phyloP scores from a whole-genome alignment of 2,329 filamentous ascomycete species.

The Fusarium marasasianum region DNA sequence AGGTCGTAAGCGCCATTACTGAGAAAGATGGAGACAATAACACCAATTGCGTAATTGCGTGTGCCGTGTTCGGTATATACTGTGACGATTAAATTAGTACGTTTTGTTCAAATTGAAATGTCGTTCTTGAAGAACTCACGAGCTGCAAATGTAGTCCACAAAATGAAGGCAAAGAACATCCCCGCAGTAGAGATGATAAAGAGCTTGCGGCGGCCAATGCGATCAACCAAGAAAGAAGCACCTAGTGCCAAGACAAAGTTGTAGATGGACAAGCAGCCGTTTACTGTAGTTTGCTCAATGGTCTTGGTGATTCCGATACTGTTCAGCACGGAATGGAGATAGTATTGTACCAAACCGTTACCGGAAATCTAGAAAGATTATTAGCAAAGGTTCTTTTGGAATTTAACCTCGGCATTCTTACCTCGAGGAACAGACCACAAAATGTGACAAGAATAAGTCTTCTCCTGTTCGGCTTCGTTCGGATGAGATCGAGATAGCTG shows the following conservation, averaged over 20 bases:
- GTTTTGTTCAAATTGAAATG: background rate
- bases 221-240: conserved; percentile 42
- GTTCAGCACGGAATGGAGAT: conserved; percentile 50
- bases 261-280: conserved; percentile 44
- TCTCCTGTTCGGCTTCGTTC: background rate
- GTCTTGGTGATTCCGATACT: conserved; percentile 51
- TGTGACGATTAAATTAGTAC: background rate
- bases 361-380: background rate
- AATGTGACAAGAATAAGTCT: background rate
- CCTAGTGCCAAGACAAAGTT: conserved; percentile 47
- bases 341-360: conserved; percentile 37
- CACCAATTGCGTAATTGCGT: conserved; percentile 2
- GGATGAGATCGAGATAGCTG: background rate
- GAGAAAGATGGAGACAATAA: background rate
- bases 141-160: conserved; percentile 39
- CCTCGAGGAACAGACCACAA: background rate
- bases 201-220: conserved; percentile 9
- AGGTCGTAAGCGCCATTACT: background rate
- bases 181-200: conserved; percentile 16
- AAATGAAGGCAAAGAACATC: conserved; percentile 25
- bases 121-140: background rate
- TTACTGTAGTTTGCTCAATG: conserved; percentile 45
- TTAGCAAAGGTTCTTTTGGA: background rate
- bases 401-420: fast-evolving
- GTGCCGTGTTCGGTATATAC: background rate